Base-by-base conservation (phyloP, 2,329 filamentous ascomycete genomes). In the Penicillium sp. region DNA sequence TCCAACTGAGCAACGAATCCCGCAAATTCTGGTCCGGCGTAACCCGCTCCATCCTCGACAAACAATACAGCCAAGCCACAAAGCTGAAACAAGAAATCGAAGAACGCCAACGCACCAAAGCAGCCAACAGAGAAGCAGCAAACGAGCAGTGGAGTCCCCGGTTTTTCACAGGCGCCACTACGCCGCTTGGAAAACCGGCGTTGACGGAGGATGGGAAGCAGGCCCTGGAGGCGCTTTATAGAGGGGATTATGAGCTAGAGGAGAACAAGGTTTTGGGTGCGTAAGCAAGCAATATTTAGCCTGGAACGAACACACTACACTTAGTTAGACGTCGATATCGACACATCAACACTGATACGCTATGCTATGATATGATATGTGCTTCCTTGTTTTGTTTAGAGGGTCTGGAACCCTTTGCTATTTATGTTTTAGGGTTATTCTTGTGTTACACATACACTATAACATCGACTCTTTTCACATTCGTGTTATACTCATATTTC, bases 61-160 rank as follows among this genome's bases (percentile, higher is more conserved):
- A 92, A 74, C 90, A 96, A 69, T 99, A 86, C 73, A 83, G 82
- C 43, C 85, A 88, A 62, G 94, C 94, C 7, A 99, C 94, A 21
- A 84, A 83, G 20, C 77, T 94, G 60, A 99, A 99, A 78, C 85
- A 91, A 59, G 91, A 96, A 66, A 83, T 99, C 11, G 94, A 99
- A 73, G 94, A 99, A 72, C 81, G 81, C 45, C 94, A 99, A 76
- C 82, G 94, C 30, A 83, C 89, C 66, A 93, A 90, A 75, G 92
- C 90, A 1, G 85, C 90, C 23, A 85, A 93, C 68, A 82, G 94
- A 45, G 88, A 93, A 68, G 81, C 81, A 46, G 81, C 81, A 14
- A 83, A 85, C 12, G 81, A 83, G 58, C 82, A 84, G 33, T 99
- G 90, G 86, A 80, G 86, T 63, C 94, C 94, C n/a, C 81, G 91